Base-by-base conservation (phyloP, 305 asterid genomes). In the Fraxinus sp. region DNA sequence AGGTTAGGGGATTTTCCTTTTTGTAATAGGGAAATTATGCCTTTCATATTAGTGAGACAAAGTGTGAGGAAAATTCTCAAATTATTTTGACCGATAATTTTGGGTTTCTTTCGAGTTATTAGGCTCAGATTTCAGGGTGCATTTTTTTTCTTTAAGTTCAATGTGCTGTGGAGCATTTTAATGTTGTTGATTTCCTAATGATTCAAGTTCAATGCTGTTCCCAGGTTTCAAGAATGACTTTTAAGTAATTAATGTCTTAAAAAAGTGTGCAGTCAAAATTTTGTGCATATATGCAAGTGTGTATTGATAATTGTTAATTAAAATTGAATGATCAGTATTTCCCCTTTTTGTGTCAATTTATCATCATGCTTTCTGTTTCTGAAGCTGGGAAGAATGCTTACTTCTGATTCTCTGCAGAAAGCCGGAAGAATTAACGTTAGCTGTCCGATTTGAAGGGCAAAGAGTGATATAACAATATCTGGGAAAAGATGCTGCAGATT, bases 401-500 rank as follows among this genome's bases (percentile, higher is more conserved):
- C 39, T 16, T 22, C 26, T 11, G 6, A 24, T 68, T 55, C 7
- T 70, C 11, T 26, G 86, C 85, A 88, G 86, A 80, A 70, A 83
- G 74, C 55, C 66, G 33, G 77, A 64, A 57, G 41, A 32, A 74
- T 41, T 75, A 64, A 80, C 35, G 24, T 28, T 79, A 22, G 7
- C 84, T 41, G 9, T 55, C 71, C 26, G 80, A 59, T 78, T 86
- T 81, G 82, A 71, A 76, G 81, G 32, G 71, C 44, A 3, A 46
- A 76, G 73, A 32, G 75, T 7, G 20, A 37, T 75, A 64, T 11
- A 8, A 64, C 18, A 64, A 64, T 70, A 46, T 44, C 82, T n/a
- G 36, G 73, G 81, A 46, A 83, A 86, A 89, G 88, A 95, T 95
- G 99, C 91, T 95, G 83, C 97, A 94, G 90, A 95, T 94, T 86